phyloP scores from a whole-genome alignment of 768 basidiomycete genomes.

The Leucogyrophana mollusca region DNA sequence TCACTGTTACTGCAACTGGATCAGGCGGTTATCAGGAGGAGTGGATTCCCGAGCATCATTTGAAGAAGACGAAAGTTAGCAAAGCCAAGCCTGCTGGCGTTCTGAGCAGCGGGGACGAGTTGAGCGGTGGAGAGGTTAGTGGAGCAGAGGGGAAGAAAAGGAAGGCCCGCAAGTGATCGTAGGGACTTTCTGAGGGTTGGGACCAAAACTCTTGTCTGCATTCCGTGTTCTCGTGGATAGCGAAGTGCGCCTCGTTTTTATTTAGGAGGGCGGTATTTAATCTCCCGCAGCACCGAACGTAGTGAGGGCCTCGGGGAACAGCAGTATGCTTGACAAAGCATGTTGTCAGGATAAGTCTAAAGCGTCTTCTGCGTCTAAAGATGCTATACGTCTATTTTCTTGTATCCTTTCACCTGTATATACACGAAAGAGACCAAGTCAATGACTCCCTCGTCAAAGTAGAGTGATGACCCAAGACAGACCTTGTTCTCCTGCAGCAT shows the following conservation, averaged over 20 bases:
- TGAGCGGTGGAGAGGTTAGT: constrained; percentile 65
- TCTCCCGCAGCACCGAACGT: no score
- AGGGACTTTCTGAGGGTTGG: no score
- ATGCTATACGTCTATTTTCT: constrained; percentile 59
- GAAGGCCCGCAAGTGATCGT: constrained; percentile 24
- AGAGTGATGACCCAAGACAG: constrained; percentile 27
- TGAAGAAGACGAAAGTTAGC: constrained; percentile 60
- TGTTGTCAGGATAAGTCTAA: no score
- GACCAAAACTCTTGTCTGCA: no score
- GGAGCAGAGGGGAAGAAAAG: constrained; percentile 49
- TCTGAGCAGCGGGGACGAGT: constrained; percentile 60
- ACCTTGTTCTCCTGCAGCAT: constrained; percentile 85
- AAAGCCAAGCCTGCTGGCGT: constrained; percentile 45
- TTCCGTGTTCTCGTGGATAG: no score
- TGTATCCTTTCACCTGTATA: constrained; percentile 82
- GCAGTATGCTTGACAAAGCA: no score
- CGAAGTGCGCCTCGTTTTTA: no score
- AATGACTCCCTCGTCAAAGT: no score
- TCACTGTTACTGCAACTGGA: constrained; percentile 60
- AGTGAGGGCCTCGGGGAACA: no score
- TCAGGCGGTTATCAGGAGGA: constrained; percentile 80
- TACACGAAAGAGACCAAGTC: no score
- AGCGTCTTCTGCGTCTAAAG: no score
- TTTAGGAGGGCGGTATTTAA: no score
- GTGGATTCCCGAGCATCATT: constrained; percentile 90